phyloP scores from a whole-genome alignment of 2,329 filamentous ascomycete species.

The Exophiala aquamarina region DNA sequence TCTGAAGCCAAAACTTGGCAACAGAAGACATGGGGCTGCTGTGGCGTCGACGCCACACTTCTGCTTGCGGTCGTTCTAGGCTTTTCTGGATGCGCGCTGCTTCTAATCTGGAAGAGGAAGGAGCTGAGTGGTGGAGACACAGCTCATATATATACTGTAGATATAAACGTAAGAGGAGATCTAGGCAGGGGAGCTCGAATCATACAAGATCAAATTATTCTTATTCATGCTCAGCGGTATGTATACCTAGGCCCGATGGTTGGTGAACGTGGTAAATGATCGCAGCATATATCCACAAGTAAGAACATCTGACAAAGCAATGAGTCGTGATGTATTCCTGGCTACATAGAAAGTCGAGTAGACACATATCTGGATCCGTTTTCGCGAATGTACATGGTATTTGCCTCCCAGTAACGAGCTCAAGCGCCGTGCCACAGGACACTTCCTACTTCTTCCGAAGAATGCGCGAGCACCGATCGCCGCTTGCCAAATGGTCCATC shows the following conservation, averaged over 20 bases:
- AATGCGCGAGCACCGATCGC: constrained; percentile 21
- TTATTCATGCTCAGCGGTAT: too few species aligned
- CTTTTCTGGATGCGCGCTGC: too few species aligned
- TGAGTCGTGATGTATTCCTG: constrained; percentile 4
- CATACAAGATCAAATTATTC: too few species aligned
- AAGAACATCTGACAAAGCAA: too few species aligned
- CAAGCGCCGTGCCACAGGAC: constrained; percentile 14
- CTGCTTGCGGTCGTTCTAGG: background rate
- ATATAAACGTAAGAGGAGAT: too few species aligned
- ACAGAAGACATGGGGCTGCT: background rate
- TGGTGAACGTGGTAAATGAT: too few species aligned
- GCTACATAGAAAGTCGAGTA: constrained; percentile 7
- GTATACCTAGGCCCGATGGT: too few species aligned
- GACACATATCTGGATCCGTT: constrained; percentile 8
- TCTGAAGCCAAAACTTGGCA: background rate
- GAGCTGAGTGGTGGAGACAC: too few species aligned
- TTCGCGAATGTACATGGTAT: background rate
- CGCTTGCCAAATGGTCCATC: constrained; percentile 8
- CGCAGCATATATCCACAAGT: too few species aligned
- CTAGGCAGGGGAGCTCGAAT: background rate
- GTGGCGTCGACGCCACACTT: constrained; percentile 11
- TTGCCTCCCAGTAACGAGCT: constrained; percentile 18
- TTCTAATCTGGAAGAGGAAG: too few species aligned
- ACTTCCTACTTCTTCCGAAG: constrained; percentile 3
- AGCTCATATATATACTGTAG: too few species aligned